phyloP scores from a whole-genome alignment of 2,329 filamentous ascomycete species.

The Thielaviopsis punctulata region DNA sequence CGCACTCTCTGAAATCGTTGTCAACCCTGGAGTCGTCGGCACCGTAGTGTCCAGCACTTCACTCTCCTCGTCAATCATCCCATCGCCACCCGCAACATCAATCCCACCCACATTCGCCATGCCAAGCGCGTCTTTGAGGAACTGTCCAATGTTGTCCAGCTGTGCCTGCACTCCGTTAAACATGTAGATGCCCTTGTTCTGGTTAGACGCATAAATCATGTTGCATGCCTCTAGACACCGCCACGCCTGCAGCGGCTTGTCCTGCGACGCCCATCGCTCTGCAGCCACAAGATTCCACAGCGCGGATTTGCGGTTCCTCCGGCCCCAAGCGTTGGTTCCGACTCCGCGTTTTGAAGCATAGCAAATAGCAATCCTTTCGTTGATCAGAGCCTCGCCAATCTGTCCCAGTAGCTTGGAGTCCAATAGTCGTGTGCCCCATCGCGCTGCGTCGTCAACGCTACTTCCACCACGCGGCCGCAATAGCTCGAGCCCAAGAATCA shows the following conservation, averaged over 20 bases:
- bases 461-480: constrained; percentile 63
- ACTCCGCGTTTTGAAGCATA: constrained; percentile 58
- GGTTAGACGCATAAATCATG: constrained; percentile 1
- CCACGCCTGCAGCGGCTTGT: constrained; percentile 62
- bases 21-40: not conserved
- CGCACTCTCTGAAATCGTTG: not conserved
- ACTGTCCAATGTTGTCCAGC: constrained; percentile 5
- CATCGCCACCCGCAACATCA: not conserved
- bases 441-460: constrained; percentile 70
- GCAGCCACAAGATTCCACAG: constrained; percentile 76
- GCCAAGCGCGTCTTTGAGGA: constrained; percentile 5
- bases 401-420: constrained; percentile 60
- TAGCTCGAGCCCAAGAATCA: constrained; percentile 64
- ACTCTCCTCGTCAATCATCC: not conserved
- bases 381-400: constrained; percentile 66
- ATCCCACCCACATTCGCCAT: not conserved
- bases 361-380: constrained; percentile 71
- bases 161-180: constrained; percentile 7
- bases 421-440: constrained; percentile 66
- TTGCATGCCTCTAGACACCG: constrained; percentile 44
- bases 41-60: not conserved
- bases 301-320: constrained; percentile 65
- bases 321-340: constrained; percentile 50
- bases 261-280: constrained; percentile 65
- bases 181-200: constrained; percentile 2